Base-by-base conservation (phyloP, 768 basidiomycete genomes). In the Tulasnella sp. region DNA sequence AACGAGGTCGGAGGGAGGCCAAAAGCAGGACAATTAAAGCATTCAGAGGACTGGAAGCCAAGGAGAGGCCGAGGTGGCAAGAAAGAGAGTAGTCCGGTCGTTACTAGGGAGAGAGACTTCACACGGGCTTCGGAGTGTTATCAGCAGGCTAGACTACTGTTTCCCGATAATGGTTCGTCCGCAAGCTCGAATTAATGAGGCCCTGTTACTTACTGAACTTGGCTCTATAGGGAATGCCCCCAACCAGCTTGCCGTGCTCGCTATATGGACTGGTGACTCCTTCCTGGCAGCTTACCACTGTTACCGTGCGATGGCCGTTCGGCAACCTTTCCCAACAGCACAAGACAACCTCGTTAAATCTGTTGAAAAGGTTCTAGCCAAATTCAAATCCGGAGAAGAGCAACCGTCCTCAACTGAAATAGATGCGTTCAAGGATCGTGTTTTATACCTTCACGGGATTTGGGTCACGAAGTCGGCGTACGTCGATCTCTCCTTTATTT, bases 241-340 rank as follows among this genome's bases (percentile, higher is more conserved):
- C 28, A 97, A 99, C 85, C 98, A 99, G 85, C 91, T 99, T 28
- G 98, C 97, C 5, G 97, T 98, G 81, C 90, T 98, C 44, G 90
- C 96, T 2, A 92, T 93, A 6, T 97, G 98, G 85, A 89, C 93
- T 83, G 89, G 90, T 81, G 96, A 99, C 86, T 88, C 90, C n/a
- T 96, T 97, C 83, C 86, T 88, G 44, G 92, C 94, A 42, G 87
- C 95, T 12, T 89, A 94, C 76, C 93, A 96, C 86, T 97, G 98
- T 85, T 96, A 96, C 84, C 93, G 96, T 42, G 94, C 97, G 1
- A 88, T 99, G 18, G 97, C 96, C 83, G 94, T 96, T 48, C 89
- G 90, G 54, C 90, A 91, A 80, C 94, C 96, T 0, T 99, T 96
- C 86, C 92, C 94, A 76, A 94, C 95, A 0, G 96, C 96, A 0